Base-by-base conservation (phyloP, 257 asterid genomes). In the Ligustrum vulgare region DNA sequence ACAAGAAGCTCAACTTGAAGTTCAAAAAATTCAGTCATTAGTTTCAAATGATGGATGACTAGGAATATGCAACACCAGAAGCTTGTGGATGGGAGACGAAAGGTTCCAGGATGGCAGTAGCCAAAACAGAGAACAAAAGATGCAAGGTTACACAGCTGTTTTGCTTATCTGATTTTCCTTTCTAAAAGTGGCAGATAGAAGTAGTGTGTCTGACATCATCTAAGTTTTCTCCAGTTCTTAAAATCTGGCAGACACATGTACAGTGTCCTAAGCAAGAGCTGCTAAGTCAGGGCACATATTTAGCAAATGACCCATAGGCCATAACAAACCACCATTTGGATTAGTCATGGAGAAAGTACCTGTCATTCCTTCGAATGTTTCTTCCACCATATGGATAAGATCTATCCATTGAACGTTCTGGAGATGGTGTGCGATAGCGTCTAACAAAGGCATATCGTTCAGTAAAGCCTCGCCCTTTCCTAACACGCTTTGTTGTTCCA, bases 401-500 rank as follows among this genome's bases (percentile, higher is more conserved):
- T 77, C 94, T 85, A 79, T 87, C 86, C 69, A 88, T 86, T 69
- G 89, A 80, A 33, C 87, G 82, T 77, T 89, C 92, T 34, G 99
- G 99, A 77, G 98, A 91, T 56, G 98, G 99, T n/a, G 99, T 93
- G 18, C 97, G 97, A 37, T 91, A 95, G 74, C 93, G 94, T 77
- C 99, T 86, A 64, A 87, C 99, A 79, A 89, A 95, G 36, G 96
- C 81, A 82, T 85, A 95, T 70, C 84, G 81, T 31, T 89, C 92
- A 67, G 98, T 93, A 71, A 95, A 95, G 66, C 99, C 99, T 60
- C 99, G 94, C 69, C 99, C 99, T 88, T 95, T 95, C 56, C 97
- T 91, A 8, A 93, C 75, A 33, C 99, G 97, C 82, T 88, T 91
- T 64, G 81, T 86, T 67, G 87, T 86, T 77, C 93, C 98, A 87